A percentile compares a stretch with the other conserved stretches of the same genome.
phyloP scores from a whole-genome alignment of 2,329 filamentous ascomycete genomes.

The Trichoderma sp. region DNA sequence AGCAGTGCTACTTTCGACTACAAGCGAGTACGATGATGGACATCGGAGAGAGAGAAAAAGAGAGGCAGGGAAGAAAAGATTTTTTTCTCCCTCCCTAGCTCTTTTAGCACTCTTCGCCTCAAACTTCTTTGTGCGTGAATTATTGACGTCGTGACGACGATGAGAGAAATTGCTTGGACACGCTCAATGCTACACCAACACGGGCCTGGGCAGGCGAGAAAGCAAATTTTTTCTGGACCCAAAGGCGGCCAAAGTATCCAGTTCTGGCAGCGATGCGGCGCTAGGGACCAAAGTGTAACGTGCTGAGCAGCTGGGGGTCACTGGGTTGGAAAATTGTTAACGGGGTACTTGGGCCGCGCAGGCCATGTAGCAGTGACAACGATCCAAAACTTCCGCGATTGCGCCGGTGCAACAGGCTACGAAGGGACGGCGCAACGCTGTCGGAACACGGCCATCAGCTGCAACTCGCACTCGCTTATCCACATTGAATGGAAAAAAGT shows the following conservation, averaged over 20 bases:
- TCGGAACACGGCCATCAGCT: background rate
- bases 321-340: slow-evolving; percentile 40
- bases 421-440: background rate
- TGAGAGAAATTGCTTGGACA: background rate
- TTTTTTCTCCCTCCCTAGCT: background rate
- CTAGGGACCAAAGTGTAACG: slow-evolving; percentile 13
- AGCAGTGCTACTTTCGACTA: background rate
- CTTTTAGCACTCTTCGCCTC: background rate
- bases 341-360: slow-evolving; percentile 37
- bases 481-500: background rate
- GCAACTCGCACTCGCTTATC: background rate
- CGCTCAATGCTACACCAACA: slow-evolving; percentile 9
- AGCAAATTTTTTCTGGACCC: slow-evolving; percentile 19
- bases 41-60: background rate
- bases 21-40: background rate
- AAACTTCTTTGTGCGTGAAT: background rate
- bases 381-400: slow-evolving; percentile 32
- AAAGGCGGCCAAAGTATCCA: slow-evolving; percentile 14
- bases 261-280: slow-evolving; percentile 21
- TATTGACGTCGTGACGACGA: background rate
- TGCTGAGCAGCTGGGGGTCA: slow-evolving; percentile 22
- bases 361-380: slow-evolving; percentile 32
- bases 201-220: background rate
- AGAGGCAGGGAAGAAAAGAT: background rate
- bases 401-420: slow-evolving; percentile 8